Percentiles rank a stretch among this genome's conserved stretches.
Evolutionary conservation across 331 rosid genomes (phyloP).

Genomic region (Telfairia occidentalis): DNA sequence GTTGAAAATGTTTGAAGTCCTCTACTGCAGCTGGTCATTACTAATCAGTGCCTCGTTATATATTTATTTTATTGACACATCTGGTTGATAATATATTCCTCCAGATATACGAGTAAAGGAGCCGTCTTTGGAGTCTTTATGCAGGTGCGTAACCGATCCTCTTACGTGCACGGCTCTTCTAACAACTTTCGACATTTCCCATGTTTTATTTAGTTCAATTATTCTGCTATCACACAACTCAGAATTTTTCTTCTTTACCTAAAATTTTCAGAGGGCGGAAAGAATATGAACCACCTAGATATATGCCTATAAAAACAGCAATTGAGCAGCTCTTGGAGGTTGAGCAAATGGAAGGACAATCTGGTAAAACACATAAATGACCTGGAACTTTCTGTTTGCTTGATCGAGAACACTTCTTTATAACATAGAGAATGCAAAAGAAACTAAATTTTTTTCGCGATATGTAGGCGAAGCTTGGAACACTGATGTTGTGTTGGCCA

Average conservation of each 20-base stretch:
- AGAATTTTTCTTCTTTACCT: not conserved
- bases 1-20: not conserved
- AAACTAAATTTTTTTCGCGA: too few species aligned
- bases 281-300: constrained; percentile 77
- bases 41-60: not conserved
- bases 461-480: not conserved
- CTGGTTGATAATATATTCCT: not conserved
- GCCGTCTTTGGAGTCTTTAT: constrained; percentile 70
- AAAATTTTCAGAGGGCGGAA: constrained; percentile 59
- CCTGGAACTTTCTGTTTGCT: not conserved
- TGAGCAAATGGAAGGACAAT: constrained; percentile 40
- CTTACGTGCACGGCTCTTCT: not conserved
- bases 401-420: not conserved
- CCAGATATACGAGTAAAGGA: constrained; percentile 92
- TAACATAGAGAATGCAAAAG: not conserved
- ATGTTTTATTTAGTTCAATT: not conserved
- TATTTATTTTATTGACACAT: not conserved
- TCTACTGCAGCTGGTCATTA: not conserved
- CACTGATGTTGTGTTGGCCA: not conserved
- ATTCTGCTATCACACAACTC: not conserved
- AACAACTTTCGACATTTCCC: not conserved
- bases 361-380: constrained; percentile 32
- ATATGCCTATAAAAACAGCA: constrained; percentile 71
- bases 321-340: constrained; percentile 87
- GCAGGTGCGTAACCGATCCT: constrained; percentile 39